Evolutionary conservation across 2,329 filamentous ascomycete species (phyloP), one percentile per base, ranked within the genome.

Genomic region (Trematosphaeria pertusa): DNA sequence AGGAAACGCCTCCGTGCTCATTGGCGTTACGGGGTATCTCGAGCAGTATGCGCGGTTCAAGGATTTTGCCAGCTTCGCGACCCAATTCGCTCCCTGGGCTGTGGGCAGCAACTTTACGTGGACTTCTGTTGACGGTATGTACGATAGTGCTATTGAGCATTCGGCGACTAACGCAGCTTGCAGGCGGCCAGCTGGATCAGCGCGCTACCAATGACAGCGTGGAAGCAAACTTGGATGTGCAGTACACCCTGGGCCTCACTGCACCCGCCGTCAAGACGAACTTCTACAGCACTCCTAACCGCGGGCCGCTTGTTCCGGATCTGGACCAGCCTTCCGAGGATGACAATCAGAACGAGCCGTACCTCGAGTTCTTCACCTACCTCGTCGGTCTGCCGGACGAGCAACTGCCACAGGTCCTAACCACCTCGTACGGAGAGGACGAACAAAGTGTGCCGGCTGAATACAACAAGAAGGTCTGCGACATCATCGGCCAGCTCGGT

Each of bases 141-240:
- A 7, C 10, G n/a, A 10, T 21, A 36, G 9, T 19, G 26, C 10
- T 34, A 14, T 17, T 22, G 21, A n/a, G 8, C 3, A 8, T 2
- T 9, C 22, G 21, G 39, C 53, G 8, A 56, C 49, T 46, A 50
- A 43, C 30, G 22, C 7, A 7, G 12, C 9, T 3, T 21, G 15
- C 32, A 68, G 58, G 67, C 32, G 64, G 67, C 12, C 47, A 62
- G 6, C 50, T 71, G 31, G 61, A 65, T 35, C 70, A 72, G 48
- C 64, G 70, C 40, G 65, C 73, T 8, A 56, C 56, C 2, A 52
- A 62, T 9, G 70, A 75, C 53, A 75, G 74, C 51, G 70, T 73
- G 12, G 78, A 81, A 56, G 78, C 77, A 40, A 79, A 80, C 54
- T 67, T 80, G 14, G 78, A 81, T 48, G 69, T 77, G 28, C 76